Base-by-base conservation (phyloP, 495 filamentous ascomycete genomes). In the Penicilliopsis zonata region DNA sequence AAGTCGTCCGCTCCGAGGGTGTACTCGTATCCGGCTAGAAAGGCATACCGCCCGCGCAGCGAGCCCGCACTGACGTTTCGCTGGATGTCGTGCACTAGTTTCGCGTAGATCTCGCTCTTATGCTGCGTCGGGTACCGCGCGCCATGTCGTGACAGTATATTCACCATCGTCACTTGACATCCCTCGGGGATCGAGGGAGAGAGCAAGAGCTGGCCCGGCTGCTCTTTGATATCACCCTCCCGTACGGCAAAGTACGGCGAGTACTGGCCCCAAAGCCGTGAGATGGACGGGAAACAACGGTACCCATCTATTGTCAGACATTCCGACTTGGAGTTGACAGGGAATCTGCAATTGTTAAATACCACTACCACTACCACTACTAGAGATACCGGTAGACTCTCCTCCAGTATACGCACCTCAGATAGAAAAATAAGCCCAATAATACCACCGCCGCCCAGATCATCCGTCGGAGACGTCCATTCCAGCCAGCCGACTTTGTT, bases 241-340 rank as follows among this genome's bases (percentile, higher is more conserved):
- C 42, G 40, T 2, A 86, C 73, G 0, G 72, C 65, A 59, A 80
- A 92, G 52, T 72, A 86, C 9, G 86, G 83, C 13, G 82, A 82
- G 53, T 94, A 90, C 46, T 86, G 82, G 33, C 85, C 86, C 86
- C 84, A 92, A 36, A 55, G 69, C 37, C 80, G 83, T 3, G 82
- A 71, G 26, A 78, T 60, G 10, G 63, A 33, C 7, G 63, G 36
- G 20, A 61, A 54, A 50, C 76, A 82, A 39, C 75, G 70, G 49
- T 76, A 86, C 17, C 82, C 84, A 30, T 53, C 43, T 27, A 9
- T 69, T 40, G 9, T 75, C 54, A 2, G 62, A n/a, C n/a, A n/a
- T n/a, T n/a, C n/a, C n/a, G n/a, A n/a, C n/a, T n/a, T n/a, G n/a
- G n/a, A n/a, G n/a, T n/a, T n/a, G n/a, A n/a, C n/a, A n/a, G n/a